Base-by-base conservation (phyloP, 495 filamentous ascomycete species). In the Neurospora discreta region DNA sequence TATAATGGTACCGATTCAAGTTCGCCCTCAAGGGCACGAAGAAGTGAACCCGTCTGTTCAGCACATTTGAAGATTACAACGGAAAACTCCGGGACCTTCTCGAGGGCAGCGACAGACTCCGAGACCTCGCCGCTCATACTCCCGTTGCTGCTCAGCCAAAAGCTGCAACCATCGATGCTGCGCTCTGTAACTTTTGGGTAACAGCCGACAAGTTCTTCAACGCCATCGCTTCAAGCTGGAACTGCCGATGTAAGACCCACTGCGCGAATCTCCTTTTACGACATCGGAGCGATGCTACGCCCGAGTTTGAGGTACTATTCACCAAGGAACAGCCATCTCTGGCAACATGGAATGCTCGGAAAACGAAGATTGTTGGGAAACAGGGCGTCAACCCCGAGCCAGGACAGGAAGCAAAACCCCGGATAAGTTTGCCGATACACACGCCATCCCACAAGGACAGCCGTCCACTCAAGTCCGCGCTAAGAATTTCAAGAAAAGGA, bases 201-300 rank as follows among this genome's bases (percentile, higher is more conserved):
- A 46, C 68, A 15, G 73, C 70, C 1, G 33, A 40, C 20, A 65
- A 2, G 4, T 40, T 74, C 26, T 74, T 71, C 46, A 40, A 39
- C 5, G 70, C 68, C 0, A 46, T 74, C 3, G 26, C 67, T 1
- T 46, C 40, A 6, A 74, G 79, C 20, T 82, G 80, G 80, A 58
- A 70, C 6, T 81, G 78, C 39, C 69, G 60, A 3, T 81, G 80
- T n/a, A 73, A 77, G 39, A 70, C 71, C 1, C 79, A 82, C 65
- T 72, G 72, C 6, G 78, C 77, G 15, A 80, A 77, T 18, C 71
- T 82, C 3, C 60, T 78, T 5, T 71, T 82, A 15, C 75, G 80
- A 26, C 79, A 82, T 74, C 74, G 77, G 36, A 80, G 73, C 23
- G 71, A 33, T 16, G 71, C 71, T 1, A 71, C 71, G 40, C 20